Evolutionary conservation across 2,329 filamentous ascomycete genomes (phyloP).

Genomic region (Epichloe coenophiala): DNA sequence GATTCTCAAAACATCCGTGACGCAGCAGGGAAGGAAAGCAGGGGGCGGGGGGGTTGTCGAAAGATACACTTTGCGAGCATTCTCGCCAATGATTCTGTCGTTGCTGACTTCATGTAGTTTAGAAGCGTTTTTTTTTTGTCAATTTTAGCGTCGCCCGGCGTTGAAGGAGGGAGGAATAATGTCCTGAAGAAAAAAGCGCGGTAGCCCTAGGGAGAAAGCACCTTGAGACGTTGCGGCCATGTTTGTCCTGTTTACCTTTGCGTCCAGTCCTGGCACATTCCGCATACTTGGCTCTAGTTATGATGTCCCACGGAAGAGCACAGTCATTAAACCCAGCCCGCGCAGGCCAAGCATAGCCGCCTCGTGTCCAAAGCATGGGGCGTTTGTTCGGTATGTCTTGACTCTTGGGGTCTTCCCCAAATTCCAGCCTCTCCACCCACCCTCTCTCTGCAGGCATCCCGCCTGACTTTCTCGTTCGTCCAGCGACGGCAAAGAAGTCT

Average conservation of each 20-base stretch:
- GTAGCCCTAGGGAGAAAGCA: neutral
- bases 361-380: too few species aligned
- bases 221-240: neutral
- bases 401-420: too few species aligned
- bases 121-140: neutral
- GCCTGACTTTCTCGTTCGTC: too few species aligned
- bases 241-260: neutral
- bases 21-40: neutral
- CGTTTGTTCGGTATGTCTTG: too few species aligned
- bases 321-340: neutral
- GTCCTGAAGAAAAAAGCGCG: neutral
- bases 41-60: neutral
- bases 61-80: neutral
- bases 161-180: neutral
- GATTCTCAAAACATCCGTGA: constrained; percentile 2
- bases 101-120: neutral
- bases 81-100: neutral
- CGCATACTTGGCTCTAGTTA: neutral
- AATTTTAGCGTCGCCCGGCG: neutral
- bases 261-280: neutral
- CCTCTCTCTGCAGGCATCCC: too few species aligned
- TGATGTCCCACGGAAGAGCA: neutral
- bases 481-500: too few species aligned
- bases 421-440: too few species aligned
- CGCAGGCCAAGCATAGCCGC: neutral